phyloP scores from a whole-genome alignment of 306 rosid genomes.

The Cicer chorassanicum region DNA sequence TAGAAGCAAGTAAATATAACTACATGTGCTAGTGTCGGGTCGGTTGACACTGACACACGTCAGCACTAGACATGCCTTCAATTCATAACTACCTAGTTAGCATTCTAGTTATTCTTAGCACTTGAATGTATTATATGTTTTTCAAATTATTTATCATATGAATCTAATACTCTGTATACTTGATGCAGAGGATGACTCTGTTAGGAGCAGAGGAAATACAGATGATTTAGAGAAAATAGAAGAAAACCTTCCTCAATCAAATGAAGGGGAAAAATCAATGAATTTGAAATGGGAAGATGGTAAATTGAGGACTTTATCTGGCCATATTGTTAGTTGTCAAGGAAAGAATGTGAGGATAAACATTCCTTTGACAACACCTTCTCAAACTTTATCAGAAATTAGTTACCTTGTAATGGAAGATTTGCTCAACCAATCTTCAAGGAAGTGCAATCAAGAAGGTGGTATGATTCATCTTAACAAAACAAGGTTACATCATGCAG shows the following conservation, averaged over 20 bases:
- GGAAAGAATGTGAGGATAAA: constrained; percentile 87
- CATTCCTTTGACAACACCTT: constrained; percentile 92
- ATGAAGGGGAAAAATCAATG: constrained; percentile 54
- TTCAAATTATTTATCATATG: neutral
- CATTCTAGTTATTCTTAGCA: neutral
- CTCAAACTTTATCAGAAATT: constrained; percentile 86
- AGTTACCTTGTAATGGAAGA: constrained; percentile 87
- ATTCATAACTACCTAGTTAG: neutral
- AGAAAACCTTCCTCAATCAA: constrained; percentile 42
- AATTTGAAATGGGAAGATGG: constrained; percentile 60
- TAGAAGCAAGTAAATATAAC: too few species aligned
- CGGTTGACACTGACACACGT: neutral
- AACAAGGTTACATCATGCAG: constrained; percentile 82
- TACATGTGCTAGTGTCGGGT: neutral
- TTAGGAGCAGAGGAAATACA: constrained; percentile 60
- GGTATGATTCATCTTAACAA: constrained; percentile 71
- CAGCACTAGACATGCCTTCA: neutral
- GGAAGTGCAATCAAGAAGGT: constrained; percentile 67
- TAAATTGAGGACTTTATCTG: constrained; percentile 63
- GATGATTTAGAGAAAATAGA: constrained; percentile 71
- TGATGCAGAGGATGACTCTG: constrained; percentile 82
- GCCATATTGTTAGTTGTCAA: constrained; percentile 65
- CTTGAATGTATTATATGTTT: neutral
- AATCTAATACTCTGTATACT: constrained; percentile 3
- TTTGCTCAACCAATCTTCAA: constrained; percentile 76